Conservation (phyloP, 1,284 basidiomycete genomes). For the Ganoderma lingzhi region DNA sequence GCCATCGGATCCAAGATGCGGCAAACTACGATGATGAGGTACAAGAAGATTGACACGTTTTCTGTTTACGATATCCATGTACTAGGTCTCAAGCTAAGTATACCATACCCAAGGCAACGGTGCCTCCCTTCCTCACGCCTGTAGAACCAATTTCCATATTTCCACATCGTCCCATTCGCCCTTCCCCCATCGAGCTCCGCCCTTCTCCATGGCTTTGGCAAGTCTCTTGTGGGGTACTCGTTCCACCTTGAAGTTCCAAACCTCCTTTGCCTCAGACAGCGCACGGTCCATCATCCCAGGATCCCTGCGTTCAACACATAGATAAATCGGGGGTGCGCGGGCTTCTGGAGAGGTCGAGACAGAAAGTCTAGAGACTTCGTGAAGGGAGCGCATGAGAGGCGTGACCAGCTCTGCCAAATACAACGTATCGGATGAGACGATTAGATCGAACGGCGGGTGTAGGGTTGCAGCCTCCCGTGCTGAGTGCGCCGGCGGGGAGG, state of each 20-base stretch:
- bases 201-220: constrained; percentile 66
- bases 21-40: constrained; percentile 8
- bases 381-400: constrained; percentile 78
- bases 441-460: constrained; percentile 75
- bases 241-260: constrained; percentile 65
- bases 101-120: background rate
- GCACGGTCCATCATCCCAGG: constrained; percentile 67
- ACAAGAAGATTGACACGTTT: constrained; percentile 16
- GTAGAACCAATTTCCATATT: constrained; percentile 65
- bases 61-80: constrained; percentile 9
- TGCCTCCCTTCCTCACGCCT: background rate
- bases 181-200: constrained; percentile 64
- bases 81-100: constrained; percentile 3
- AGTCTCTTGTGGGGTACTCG: constrained; percentile 70
- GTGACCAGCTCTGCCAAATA: constrained; percentile 71
- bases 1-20: background rate
- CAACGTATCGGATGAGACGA: constrained; percentile 88
- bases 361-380: constrained; percentile 52
- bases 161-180: constrained; percentile 82
- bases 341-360: constrained; percentile 20
- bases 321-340: constrained; percentile 59
- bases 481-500: constrained; percentile 33
- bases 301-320: constrained; percentile 85
- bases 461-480: constrained; percentile 38
- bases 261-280: constrained; percentile 56